Evolutionary conservation across 352 stramenopile species (phyloP).

Genomic region (Phytophthora foliorum): DNA sequence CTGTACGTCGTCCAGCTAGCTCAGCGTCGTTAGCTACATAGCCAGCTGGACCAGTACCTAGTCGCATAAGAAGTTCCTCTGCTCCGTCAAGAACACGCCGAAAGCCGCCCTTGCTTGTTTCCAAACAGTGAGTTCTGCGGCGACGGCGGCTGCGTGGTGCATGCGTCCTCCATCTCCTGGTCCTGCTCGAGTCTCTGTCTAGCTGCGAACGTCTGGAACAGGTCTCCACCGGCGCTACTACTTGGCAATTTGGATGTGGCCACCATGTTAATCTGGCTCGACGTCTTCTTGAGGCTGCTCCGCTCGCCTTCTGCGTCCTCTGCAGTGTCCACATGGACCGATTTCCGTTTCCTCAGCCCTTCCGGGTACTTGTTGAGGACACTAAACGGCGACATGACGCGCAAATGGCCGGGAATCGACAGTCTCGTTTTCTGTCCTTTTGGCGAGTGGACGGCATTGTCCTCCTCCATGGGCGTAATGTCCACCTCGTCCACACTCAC

Average conservation of each 20-base stretch:
- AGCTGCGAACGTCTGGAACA: constrained; percentile 43
- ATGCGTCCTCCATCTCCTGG: constrained; percentile 63
- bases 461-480: constrained; percentile 53
- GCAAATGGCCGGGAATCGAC: constrained; percentile 69
- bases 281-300: constrained; percentile 73
- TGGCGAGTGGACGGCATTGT: constrained; percentile 28
- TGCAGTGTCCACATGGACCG: constrained; percentile 60
- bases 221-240: constrained; percentile 29
- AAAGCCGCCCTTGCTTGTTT: constrained; percentile 42
- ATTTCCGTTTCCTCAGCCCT: constrained; percentile 84
- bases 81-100: constrained; percentile 44
- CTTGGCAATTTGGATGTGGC: constrained; percentile 32
- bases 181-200: constrained; percentile 41
- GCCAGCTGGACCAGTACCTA: constrained; percentile 2
- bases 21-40: not conserved
- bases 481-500: constrained; percentile 75
- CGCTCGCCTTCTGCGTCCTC: constrained; percentile 25
- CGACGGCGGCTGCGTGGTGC: constrained; percentile 35
- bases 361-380: constrained; percentile 74
- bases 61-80: constrained; percentile 17
- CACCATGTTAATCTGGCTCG: constrained; percentile 74
- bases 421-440: constrained; percentile 30
- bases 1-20: constrained; percentile 10
- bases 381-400: constrained; percentile 61
- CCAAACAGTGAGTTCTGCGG: constrained; percentile 39